Evolutionary conservation across 1,284 basidiomycete genomes (phyloP).

Genomic region (Heterobasidion annosum): DNA sequence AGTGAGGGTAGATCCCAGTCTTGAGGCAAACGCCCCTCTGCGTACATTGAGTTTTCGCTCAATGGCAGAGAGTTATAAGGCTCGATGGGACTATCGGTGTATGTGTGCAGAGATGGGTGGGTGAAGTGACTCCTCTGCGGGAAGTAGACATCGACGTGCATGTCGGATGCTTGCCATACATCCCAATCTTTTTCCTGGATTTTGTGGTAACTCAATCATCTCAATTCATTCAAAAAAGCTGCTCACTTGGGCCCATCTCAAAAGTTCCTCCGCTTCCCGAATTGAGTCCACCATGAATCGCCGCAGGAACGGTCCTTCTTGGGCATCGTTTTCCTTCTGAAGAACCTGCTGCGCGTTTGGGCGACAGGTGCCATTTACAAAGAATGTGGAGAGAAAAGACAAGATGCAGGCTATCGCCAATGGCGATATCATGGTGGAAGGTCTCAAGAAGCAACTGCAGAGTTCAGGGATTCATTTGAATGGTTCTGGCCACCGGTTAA

Average conservation of each 20-base stretch:
- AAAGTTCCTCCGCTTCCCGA: slow-evolving; percentile 8
- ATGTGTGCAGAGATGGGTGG: neutral
- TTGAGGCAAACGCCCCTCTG: neutral
- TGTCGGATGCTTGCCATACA: slow-evolving; percentile 18
- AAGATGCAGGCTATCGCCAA: no score
- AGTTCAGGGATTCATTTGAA: no score
- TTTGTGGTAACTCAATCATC: neutral
- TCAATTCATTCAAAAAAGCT: neutral
- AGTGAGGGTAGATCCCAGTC: slow-evolving; percentile 20
- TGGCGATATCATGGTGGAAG: no score
- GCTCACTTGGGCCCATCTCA: slow-evolving; percentile 12
- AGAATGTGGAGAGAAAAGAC: no score
- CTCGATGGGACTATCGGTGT: slow-evolving; percentile 6
- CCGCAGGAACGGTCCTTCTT: slow-evolving; percentile 2
- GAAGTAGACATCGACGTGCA: slow-evolving; percentile 16
- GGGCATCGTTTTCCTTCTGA: no score
- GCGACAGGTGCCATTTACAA: no score
- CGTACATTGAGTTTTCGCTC: neutral
- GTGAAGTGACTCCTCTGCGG: slow-evolving; percentile 5
- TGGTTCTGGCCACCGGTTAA: no score
- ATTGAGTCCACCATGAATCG: slow-evolving; percentile 5
- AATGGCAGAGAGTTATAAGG: neutral
- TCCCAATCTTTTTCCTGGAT: slow-evolving; percentile 16
- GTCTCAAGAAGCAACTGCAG: no score
- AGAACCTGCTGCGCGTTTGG: no score